phyloP scores from a whole-genome alignment of 306 rosid genomes.

The Quillaja saponaria region DNA sequence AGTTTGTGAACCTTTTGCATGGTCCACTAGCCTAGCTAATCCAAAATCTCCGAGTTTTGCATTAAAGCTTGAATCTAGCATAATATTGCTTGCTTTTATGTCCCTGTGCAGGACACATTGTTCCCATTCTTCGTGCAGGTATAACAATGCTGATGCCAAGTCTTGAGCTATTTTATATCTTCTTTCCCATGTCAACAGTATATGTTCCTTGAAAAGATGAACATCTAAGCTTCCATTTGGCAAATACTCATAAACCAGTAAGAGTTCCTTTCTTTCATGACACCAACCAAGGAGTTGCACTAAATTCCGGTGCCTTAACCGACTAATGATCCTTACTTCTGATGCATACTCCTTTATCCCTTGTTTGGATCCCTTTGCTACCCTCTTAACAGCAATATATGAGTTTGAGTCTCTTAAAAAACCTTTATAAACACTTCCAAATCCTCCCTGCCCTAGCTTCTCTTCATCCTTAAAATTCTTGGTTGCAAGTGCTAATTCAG shows the following conservation, averaged over 20 bases:
- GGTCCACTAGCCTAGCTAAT: conserved; percentile 45
- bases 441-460: conserved; percentile 49
- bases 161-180: conserved; percentile 38
- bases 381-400: conserved; percentile 45
- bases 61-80: conserved; percentile 47
- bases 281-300: conserved; percentile 55
- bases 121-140: conserved; percentile 48
- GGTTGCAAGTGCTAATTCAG: conserved; percentile 37
- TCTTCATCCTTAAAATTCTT: conserved; percentile 32
- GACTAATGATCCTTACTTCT: conserved; percentile 49
- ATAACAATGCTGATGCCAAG: conserved; percentile 45
- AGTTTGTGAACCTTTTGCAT: conserved; percentile 35
- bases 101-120: conserved; percentile 51
- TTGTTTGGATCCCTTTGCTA: conserved; percentile 37
- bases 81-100: conserved; percentile 50
- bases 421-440: conserved; percentile 44
- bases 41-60: conserved; percentile 52
- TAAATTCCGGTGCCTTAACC: conserved; percentile 35
- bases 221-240: conserved; percentile 46
- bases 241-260: conserved; percentile 46
- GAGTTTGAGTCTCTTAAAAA: conserved; percentile 24
- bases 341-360: conserved; percentile 38
- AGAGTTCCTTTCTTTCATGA: conserved; percentile 38
- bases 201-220: conserved; percentile 25
- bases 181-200: conserved; percentile 25